Evolutionary conservation across 352 stramenopile genomes (phyloP), one percentile per base, ranked within the genome.

Genomic region (Pythium chondricola): DNA sequence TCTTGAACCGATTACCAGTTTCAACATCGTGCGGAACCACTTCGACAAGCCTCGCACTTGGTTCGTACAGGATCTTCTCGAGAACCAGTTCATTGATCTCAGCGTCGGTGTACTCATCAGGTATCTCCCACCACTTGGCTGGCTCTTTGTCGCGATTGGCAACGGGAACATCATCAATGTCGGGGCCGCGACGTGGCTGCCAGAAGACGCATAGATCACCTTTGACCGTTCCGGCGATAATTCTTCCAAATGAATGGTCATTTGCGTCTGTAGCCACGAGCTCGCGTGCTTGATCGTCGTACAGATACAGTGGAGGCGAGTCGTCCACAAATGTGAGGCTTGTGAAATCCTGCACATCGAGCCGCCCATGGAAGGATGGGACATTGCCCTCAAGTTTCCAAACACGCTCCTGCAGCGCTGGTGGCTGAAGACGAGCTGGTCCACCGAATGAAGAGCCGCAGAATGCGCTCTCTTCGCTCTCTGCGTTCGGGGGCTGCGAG

Each of bases 301-400:
- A 84, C 27, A 71, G 41, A 26, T 81, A 82, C 0, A 86, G 29
- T 21, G 72, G 72, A 10, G 73, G 68, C 2, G 72, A 83, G 50
- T 88, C 72, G 43, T 86, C 74, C n/a, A 83, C 69, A 46, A 86
- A 88, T 8, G 66, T 64, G 21, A 86, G 51, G 39, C 61, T 78
- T 14, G 67, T 83, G 27, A 88, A 88, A 41, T 88, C 74, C 62
- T 88, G 77, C 6, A 84, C 68, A 32, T 85, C 74, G 24, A 85
- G 67, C 7, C 69, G 62, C 1, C 71, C 74, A 37, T 88, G 65
- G 45, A 88, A 85, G 14, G 76, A 82, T 14, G 77, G 77, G 3
- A 84, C 70, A 41, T 85, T 86, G 6, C 77, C 77, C 43, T 88
- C 74, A 24, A 88, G 67, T 45, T 79, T 83, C 77, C 77, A 88